Percentiles rank a stretch among this genome's conserved stretches.
Evolutionary conservation across 169 alveolate genomes (phyloP).

Genomic region (Perkinsus chesapeaki): DNA sequence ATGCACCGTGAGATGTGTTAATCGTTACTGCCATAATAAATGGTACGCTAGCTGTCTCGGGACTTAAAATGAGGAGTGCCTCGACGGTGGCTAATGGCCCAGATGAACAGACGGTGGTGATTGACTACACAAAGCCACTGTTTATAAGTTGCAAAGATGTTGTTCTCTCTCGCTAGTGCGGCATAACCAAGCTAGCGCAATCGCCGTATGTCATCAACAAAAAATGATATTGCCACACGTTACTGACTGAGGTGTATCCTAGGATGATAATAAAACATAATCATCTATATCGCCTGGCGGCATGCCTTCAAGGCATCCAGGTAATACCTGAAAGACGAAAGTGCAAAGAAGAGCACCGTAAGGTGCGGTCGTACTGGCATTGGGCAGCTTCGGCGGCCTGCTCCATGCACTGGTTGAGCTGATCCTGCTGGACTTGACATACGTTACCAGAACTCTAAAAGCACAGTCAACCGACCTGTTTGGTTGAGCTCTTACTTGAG

Average conservation of each 20-base stretch:
- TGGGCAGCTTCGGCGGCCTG: slow-evolving; percentile 27
- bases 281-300: slow-evolving; percentile 5
- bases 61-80: no score
- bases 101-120: no score
- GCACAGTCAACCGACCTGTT: no score
- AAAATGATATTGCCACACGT: no score
- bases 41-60: background rate
- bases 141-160: no score
- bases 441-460: background rate
- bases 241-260: no score
- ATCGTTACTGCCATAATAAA: slow-evolving; percentile 34
- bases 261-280: background rate
- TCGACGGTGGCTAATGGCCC: no score
- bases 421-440: slow-evolving; percentile 13
- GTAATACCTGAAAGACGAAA: background rate
- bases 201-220: no score
- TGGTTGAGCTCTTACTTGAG: background rate
- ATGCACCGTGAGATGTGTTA: slow-evolving; percentile 59
- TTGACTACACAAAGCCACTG: no score
- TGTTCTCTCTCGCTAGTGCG: no score
- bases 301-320: slow-evolving; percentile 35
- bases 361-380: slow-evolving; percentile 20
- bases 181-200: no score
- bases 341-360: background rate
- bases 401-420: slow-evolving; percentile 38